phyloP scores from a whole-genome alignment of 1,284 basidiomycete genomes.

The Laetiporus sulphureus region DNA sequence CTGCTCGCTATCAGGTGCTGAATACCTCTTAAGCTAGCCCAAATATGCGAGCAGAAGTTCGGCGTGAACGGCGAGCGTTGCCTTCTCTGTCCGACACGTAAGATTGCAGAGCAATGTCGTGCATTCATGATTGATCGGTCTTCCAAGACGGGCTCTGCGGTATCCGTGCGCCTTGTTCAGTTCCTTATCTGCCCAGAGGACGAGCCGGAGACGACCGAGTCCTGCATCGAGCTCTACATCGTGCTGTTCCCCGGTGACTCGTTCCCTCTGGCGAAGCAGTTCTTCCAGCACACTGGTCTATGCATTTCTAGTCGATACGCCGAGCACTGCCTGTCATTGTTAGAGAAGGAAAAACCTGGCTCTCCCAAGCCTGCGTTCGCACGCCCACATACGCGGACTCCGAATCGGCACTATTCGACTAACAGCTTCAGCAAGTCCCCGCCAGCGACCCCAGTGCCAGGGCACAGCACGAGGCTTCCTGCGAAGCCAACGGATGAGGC shows the following conservation, averaged over 20 bases:
- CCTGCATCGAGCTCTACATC: slow-evolving; percentile 64
- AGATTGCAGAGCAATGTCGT: slow-evolving; percentile 68
- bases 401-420: slow-evolving; percentile 61
- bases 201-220: slow-evolving; percentile 22
- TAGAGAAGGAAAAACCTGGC: slow-evolving; percentile 34
- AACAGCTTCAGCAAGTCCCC: slow-evolving; percentile 28
- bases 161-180: slow-evolving; percentile 63
- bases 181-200: slow-evolving; percentile 67
- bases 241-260: slow-evolving; percentile 70
- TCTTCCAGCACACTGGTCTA: slow-evolving; percentile 94
- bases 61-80: slow-evolving; percentile 64
- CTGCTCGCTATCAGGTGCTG: not conserved
- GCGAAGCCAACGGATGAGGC: slow-evolving; percentile 24
- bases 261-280: slow-evolving; percentile 76
- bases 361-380: slow-evolving; percentile 22
- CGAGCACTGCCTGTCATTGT: slow-evolving; percentile 71
- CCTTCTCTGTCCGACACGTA: slow-evolving; percentile 74
- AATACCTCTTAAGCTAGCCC: slow-evolving; percentile 54
- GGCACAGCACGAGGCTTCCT: slow-evolving; percentile 1
- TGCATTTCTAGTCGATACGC: slow-evolving; percentile 88
- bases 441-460: slow-evolving; percentile 10
- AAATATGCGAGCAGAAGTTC: slow-evolving; percentile 74
- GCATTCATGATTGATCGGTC: slow-evolving; percentile 63
- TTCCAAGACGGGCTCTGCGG: slow-evolving; percentile 30
- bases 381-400: slow-evolving; percentile 34